These are phyloP conservation scores for Quercus variabilis DNA, from an alignment of 306 rosid species.

Conservation along the genomic window DNA sequence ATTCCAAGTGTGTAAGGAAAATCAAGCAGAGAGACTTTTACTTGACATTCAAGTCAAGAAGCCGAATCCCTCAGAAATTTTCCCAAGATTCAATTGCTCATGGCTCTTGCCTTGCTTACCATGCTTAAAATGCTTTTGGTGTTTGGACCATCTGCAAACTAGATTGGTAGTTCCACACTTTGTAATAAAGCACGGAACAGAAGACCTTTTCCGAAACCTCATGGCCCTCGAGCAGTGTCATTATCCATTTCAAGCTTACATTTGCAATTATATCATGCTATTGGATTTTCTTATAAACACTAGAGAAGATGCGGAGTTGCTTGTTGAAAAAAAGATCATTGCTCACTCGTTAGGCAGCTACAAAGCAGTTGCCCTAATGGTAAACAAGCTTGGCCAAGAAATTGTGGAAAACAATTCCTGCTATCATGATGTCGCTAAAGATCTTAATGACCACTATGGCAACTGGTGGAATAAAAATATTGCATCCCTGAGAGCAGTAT, in stretches of 20 bases:
- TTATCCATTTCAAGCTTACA: background rate
- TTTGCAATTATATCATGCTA: constrained; percentile 25
- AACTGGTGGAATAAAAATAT: constrained; percentile 37
- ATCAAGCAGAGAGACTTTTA: background rate
- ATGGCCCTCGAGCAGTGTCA: constrained; percentile 33
- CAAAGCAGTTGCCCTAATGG: constrained; percentile 6
- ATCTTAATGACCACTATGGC: constrained; percentile 33
- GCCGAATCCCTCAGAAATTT: no score
- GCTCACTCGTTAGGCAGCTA: constrained; percentile 22
- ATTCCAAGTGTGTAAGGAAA: background rate
- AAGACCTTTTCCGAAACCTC: constrained; percentile 19
- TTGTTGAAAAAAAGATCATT: constrained; percentile 19
- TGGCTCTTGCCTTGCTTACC: background rate
- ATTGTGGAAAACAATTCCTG: constrained; percentile 4
- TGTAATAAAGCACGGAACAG: background rate
- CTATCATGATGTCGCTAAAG: background rate
- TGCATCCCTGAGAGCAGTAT: constrained; percentile 44
- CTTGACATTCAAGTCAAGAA: background rate
- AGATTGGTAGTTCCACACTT: background rate
- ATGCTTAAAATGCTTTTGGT: background rate
- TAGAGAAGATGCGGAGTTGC: constrained; percentile 20
- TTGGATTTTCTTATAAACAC: constrained; percentile 25
- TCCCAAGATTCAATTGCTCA: background rate
- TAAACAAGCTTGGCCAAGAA: constrained; percentile 6
- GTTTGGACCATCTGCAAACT: background rate